Percentiles rank a stretch among this genome's conserved stretches.
phyloP scores from a whole-genome alignment of 2,329 filamentous ascomycete species.

The Dactylonectria macrodidyma region DNA sequence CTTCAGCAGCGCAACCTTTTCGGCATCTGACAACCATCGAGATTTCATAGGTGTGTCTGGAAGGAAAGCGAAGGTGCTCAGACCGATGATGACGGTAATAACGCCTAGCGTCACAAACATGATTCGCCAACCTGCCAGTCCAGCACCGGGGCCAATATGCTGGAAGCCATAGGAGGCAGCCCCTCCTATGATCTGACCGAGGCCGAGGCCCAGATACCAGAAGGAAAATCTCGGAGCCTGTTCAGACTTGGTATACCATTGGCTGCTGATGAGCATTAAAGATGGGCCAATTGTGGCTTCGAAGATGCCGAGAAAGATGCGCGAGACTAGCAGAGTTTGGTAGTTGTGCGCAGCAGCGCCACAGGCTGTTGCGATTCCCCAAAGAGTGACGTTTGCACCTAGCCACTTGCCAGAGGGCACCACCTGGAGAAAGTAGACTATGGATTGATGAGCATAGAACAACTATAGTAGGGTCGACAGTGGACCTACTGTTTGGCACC shows the following conservation, averaged over 20 bases:
- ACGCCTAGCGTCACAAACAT: conserved; percentile 79
- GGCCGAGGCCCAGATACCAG: conserved; percentile 73
- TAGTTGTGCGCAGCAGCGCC: conserved; percentile 70
- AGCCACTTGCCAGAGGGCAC: conserved; percentile 75
- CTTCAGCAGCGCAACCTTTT: conserved; percentile 65
- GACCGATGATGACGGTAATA: conserved; percentile 54
- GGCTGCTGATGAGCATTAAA: conserved; percentile 72
- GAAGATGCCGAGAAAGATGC: conserved; percentile 73
- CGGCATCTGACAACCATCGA: conserved; percentile 60
- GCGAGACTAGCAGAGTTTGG: conserved; percentile 65
- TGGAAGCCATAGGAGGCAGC: conserved; percentile 75
- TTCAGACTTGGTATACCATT: conserved; percentile 75
- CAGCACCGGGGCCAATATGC: conserved; percentile 65
- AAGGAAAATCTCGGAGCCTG: conserved; percentile 72
- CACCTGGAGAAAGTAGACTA: conserved; percentile 71
- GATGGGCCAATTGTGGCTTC: conserved; percentile 73
- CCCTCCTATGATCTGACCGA: conserved; percentile 74
- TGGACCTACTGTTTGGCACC: conserved; percentile 67
- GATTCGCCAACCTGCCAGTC: conserved; percentile 77
- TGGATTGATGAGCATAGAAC: neutral
- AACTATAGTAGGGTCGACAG: neutral
- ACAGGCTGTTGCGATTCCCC: conserved; percentile 70
- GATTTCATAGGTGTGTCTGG: conserved; percentile 64
- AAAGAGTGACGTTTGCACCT: conserved; percentile 70
- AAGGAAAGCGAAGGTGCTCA: conserved; percentile 52